Conservation (phyloP, 2,329 filamentous ascomycete genomes). For the Diaporthe ilicicola region DNA sequence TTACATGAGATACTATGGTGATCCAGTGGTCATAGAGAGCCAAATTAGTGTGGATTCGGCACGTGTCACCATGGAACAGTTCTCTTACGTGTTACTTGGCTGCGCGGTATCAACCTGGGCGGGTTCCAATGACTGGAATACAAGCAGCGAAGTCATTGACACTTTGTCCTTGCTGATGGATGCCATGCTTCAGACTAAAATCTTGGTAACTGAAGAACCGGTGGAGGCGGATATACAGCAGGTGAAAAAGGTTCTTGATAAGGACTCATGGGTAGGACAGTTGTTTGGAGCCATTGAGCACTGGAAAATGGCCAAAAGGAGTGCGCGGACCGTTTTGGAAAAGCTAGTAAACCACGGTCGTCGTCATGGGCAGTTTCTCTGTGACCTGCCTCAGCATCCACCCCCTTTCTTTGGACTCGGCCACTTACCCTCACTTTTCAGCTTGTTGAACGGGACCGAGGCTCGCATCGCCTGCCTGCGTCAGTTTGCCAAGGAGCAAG, state of each 20-base stretch:
- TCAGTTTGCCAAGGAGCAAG: background rate
- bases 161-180: background rate
- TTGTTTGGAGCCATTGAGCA: background rate
- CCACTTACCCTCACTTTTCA: background rate
- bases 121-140: background rate
- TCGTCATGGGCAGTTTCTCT: background rate
- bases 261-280: background rate
- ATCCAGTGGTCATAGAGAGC: background rate
- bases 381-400: background rate
- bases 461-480: background rate
- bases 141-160: background rate
- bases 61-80: background rate
- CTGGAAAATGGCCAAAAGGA: background rate
- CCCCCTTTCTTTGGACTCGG: background rate
- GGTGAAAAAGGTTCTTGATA: background rate
- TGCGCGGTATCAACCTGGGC: background rate
- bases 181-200: background rate
- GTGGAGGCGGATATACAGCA: background rate
- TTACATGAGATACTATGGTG: conserved; percentile 4
- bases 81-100: background rate
- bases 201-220: background rate
- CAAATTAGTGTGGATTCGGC: background rate
- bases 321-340: background rate
- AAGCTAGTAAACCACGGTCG: background rate
- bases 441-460: background rate